Evolutionary conservation across 257 asterid genomes (phyloP), one percentile per base, ranked within the genome.

Genomic region (Nicotiana knightiana): DNA sequence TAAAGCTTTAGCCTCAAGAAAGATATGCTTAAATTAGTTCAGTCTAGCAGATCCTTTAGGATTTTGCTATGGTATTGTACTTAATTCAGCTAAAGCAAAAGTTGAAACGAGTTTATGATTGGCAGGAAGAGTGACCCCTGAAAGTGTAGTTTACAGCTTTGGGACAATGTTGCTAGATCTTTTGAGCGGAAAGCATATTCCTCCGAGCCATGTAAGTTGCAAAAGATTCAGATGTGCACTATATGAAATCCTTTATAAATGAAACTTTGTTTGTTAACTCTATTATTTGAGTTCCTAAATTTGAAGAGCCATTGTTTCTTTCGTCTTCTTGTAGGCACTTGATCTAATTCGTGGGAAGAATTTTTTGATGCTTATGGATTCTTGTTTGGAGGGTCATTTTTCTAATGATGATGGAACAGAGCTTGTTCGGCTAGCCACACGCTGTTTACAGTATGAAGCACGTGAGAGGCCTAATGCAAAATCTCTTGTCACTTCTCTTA

Each of bases 401-500:
- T 93, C 98, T 10, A 93, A 90, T 46, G 96, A 94, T 66, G 98
- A 93, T 80, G 98, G 98, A 66, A 94, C 97, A 10, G 97, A 92
- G 86, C 67, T 94, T 90, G 98, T 94, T 77, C 86, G 93, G 32
- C 83, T 94, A 80, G 97, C 98, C 21, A 89, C 97, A 10, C 95
- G 97, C 17, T 94, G 98, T 84, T 83, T 94, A 86, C 97, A 94
- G 79, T 93, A 94, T 58, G 98, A 94, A 87, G 93, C 97, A 16
- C 94, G 98, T 8, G 98, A 94, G 86, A 93, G 98, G 92, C 98
- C 98, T 37, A 94, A 91, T 39, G 90, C 94, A 1, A 93, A 91
- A 86, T 90, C 96, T 18, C 94, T 94, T 10, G 93, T 88, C 80
- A 64, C 92, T 73, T 88, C 92, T 67, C 94, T 94, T 81, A 37